Percentiles rank a stretch among this genome's conserved stretches.
Evolutionary conservation across 345 rosid species (phyloP).

Genomic region (Anacardium occidentale): DNA sequence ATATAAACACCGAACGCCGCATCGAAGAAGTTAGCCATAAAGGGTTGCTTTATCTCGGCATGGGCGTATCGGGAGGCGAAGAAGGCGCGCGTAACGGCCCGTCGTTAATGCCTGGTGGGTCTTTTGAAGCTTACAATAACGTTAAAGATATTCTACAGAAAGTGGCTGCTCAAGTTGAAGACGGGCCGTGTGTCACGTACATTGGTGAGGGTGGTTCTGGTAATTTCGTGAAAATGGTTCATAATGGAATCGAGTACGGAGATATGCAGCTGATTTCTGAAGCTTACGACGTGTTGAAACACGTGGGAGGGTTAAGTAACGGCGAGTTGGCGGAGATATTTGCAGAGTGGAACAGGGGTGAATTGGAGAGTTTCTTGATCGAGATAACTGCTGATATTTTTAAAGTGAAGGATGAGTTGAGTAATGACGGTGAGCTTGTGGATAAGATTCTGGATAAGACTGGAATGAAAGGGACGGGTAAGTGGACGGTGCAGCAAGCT

Average conservation of each 20-base stretch:
- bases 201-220: constrained; percentile 98
- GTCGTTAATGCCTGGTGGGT: constrained; percentile 95
- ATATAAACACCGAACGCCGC: constrained; percentile 84
- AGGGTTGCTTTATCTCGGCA: constrained; percentile 77
- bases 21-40: constrained; percentile 54
- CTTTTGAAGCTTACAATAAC: constrained; percentile 69
- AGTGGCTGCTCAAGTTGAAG: constrained; percentile 95
- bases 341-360: constrained; percentile 77
- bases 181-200: constrained; percentile 96
- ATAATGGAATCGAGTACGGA: constrained; percentile 98
- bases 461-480: constrained; percentile 98
- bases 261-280: constrained; percentile 96
- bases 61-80: constrained; percentile 98
- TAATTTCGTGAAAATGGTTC: constrained; percentile 95
- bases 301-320: constrained; percentile 74
- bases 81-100: constrained; percentile 96
- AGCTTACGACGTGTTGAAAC: constrained; percentile 91
- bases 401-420: constrained; percentile 65
- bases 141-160: constrained; percentile 61
- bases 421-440: constrained; percentile 65
- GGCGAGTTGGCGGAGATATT: constrained; percentile 72
- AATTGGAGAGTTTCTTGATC: constrained; percentile 84
- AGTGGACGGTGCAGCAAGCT: constrained; percentile 98
- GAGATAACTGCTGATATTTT: constrained; percentile 90
- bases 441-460: constrained; percentile 97